Conservation (phyloP, 179 eudicot genomes). For the Carnegiea gigantea region DNA sequence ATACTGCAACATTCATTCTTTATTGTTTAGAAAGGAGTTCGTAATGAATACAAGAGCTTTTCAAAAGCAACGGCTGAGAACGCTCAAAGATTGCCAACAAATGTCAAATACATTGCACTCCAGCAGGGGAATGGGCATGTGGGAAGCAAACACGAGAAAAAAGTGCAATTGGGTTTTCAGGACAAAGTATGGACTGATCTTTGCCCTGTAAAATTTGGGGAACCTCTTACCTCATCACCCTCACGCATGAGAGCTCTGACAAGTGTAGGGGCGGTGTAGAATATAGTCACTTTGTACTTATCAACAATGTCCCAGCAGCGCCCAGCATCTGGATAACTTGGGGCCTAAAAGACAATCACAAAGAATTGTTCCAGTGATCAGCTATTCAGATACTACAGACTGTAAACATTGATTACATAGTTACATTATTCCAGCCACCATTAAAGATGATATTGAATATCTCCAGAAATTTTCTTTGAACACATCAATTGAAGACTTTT, state of each 20-base stretch:
- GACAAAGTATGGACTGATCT: background rate
- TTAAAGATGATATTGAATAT: background rate
- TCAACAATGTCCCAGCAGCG: constrained; percentile 98
- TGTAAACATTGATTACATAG: background rate
- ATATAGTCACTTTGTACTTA: constrained; percentile 82
- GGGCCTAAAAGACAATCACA: constrained; percentile 56
- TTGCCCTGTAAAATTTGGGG: background rate
- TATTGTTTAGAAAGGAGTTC: background rate
- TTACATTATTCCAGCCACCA: background rate
- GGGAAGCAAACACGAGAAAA: too few relatives aligned
- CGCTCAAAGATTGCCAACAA: too few relatives aligned
- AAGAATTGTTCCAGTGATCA: background rate
- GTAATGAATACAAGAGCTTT: background rate
- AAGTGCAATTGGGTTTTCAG: background rate
- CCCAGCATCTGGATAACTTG: constrained; percentile 92
- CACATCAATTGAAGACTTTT: background rate
- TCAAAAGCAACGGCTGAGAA: too few relatives aligned
- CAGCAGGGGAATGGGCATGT: background rate
- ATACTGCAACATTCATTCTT: too few relatives aligned
- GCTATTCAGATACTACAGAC: background rate
- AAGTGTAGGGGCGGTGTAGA: constrained; percentile 97
- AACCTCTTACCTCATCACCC: constrained; percentile 8
- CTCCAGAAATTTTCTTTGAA: background rate
- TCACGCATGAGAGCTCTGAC: constrained; percentile 52
- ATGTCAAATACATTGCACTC: too few relatives aligned